Percentiles rank a stretch among this genome's conserved stretches.
phyloP scores from a whole-genome alignment of 305 asterid species.

The Nicotiana rustica region DNA sequence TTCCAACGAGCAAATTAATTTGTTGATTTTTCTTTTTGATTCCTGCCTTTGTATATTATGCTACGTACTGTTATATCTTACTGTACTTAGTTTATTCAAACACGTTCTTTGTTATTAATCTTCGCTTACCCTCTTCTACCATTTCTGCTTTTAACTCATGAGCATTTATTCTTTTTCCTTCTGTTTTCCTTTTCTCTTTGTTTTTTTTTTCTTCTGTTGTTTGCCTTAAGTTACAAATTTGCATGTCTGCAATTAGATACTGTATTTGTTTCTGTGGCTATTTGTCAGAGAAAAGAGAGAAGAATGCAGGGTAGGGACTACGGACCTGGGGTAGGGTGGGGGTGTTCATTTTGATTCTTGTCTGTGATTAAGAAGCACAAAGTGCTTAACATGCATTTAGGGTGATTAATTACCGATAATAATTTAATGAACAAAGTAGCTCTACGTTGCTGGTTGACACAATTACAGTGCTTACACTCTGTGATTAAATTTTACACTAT shows the following conservation, averaged over 20 bases:
- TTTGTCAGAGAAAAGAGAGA: constrained; percentile 14
- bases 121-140: background rate
- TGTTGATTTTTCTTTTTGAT: constrained; percentile 24
- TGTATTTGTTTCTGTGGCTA: constrained; percentile 24
- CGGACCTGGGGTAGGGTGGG: constrained; percentile 7
- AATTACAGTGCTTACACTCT: background rate
- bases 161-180: constrained; percentile 1
- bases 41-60: constrained; percentile 21
- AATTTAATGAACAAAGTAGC: constrained; percentile 35
- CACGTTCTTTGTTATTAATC: background rate
- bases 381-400: constrained; percentile 37
- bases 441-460: constrained; percentile 29
- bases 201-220: background rate
- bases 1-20: constrained; percentile 28
- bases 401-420: constrained; percentile 34
- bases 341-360: constrained; percentile 38
- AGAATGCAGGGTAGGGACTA: constrained; percentile 29
- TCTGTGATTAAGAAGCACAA: constrained; percentile 56
- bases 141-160: background rate
- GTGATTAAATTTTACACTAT: background rate
- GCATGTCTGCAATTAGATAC: constrained; percentile 21
- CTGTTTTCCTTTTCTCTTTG: background rate
- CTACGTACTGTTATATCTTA: background rate
- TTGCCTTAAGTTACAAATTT: constrained; percentile 17
- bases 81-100: constrained; percentile 2